Percentiles rank a stretch among this genome's conserved stretches.
phyloP scores from a whole-genome alignment of 345 rosid species.

The Eucalyptus victrix region DNA sequence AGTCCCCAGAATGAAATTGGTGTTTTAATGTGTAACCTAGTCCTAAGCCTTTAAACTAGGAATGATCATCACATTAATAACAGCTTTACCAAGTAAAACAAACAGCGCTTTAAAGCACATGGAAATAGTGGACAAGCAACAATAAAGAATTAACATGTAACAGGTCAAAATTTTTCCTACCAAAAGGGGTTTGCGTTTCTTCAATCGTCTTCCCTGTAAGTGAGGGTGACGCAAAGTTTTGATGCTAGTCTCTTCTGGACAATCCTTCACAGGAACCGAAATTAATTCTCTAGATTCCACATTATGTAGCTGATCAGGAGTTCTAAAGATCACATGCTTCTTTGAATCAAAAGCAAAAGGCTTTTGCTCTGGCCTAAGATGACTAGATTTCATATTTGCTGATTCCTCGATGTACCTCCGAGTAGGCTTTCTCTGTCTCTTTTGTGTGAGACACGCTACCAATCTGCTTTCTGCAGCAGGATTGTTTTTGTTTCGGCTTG shows the following conservation, averaged over 20 bases:
- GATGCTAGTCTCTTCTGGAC: conserved; percentile 1
- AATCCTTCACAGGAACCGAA: conserved; percentile 5
- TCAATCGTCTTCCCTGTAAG: conserved; percentile 18
- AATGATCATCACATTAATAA: neutral
- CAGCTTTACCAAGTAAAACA: neutral
- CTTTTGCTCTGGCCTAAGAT: neutral
- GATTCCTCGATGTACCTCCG: conserved; percentile 42
- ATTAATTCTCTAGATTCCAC: neutral
- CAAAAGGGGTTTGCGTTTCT: conserved; percentile 15
- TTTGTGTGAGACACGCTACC: conserved; percentile 4
- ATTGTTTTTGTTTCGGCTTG: conserved; percentile 17
- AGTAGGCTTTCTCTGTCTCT: conserved; percentile 34
- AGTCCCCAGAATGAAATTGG: neutral
- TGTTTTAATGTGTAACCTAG: neutral
- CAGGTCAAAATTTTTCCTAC: conserved; percentile 10
- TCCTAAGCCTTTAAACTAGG: neutral
- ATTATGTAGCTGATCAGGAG: conserved; percentile 1
- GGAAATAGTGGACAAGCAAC: neutral
- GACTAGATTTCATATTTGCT: conserved; percentile 6
- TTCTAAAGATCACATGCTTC: conserved; percentile 8
- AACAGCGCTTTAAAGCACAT: neutral
- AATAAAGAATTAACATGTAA: neutral
- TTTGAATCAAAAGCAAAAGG: neutral
- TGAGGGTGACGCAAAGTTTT: conserved; percentile 17
- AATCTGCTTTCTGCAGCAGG: conserved; percentile 7